These are phyloP conservation scores for Sporothrix sp. DNA, from an alignment of 2,329 filamentous ascomycete species.

Conservation along the genomic window DNA sequence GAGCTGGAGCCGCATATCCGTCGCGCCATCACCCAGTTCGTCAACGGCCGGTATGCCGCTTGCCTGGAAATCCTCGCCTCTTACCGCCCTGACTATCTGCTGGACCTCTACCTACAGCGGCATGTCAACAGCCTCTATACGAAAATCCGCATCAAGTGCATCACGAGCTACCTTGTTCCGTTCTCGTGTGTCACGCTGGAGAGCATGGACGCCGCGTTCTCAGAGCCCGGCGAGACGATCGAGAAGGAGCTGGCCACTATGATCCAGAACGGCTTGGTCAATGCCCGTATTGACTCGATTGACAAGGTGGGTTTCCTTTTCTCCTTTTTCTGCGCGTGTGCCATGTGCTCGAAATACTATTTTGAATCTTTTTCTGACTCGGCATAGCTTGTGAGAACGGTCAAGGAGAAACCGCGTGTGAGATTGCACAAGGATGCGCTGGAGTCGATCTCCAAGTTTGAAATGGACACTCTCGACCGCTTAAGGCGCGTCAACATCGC, in stretches of 20 bases:
- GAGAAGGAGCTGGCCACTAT: conserved; percentile 67
- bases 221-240: conserved; percentile 49
- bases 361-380: neutral
- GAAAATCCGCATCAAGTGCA: conserved; percentile 77
- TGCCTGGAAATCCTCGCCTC: conserved; percentile 76
- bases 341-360: too few species aligned
- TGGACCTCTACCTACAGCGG: conserved; percentile 75
- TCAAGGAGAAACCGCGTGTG: conserved; percentile 54
- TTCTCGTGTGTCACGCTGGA: conserved; percentile 80
- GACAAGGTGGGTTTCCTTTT: conserved; percentile 46
- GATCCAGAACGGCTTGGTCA: conserved; percentile 62
- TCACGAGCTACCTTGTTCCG: conserved; percentile 83
- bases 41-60: conserved; percentile 76
- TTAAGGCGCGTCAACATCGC: conserved; percentile 68
- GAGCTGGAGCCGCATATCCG: conserved; percentile 92
- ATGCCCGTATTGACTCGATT: conserved; percentile 77
- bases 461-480: conserved; percentile 64
- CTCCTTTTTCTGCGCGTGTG: neutral
- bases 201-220: conserved; percentile 70
- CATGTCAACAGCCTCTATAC: conserved; percentile 63
- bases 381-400: conserved; percentile 58
- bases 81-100: conserved; percentile 76
- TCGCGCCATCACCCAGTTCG: conserved; percentile 81
- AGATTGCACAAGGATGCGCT: conserved; percentile 63
- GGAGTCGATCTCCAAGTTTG: conserved; percentile 58